Evolutionary conservation across 2,329 filamentous ascomycete genomes (phyloP).

Genomic region (Xylaria polymorpha): DNA sequence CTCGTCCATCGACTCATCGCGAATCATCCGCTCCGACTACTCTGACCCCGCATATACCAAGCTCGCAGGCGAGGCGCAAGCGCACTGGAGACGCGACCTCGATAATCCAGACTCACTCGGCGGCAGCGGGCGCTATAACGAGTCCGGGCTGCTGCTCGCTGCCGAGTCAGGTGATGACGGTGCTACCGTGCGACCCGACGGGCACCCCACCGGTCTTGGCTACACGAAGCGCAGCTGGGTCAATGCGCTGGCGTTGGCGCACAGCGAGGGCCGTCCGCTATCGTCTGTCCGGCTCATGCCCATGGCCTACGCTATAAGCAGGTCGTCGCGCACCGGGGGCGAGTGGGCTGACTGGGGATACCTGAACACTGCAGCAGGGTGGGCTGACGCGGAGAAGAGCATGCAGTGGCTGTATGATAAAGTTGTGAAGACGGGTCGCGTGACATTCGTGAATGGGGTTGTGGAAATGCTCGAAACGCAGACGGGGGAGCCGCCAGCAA

Average conservation of each 20-base stretch:
- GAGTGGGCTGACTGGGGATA: slow-evolving; percentile 75
- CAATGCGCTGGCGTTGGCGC: slow-evolving; percentile 67
- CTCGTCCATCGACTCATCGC: slow-evolving; percentile 71
- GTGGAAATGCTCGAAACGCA: slow-evolving; percentile 55
- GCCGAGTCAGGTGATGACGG: slow-evolving; percentile 56
- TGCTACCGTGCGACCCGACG: slow-evolving; percentile 48
- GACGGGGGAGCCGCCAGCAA: slow-evolving; percentile 47
- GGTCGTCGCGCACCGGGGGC: slow-evolving; percentile 60
- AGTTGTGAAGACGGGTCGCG: slow-evolving; percentile 65
- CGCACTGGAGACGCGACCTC: slow-evolving; percentile 72
- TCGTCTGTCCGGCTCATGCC: slow-evolving; percentile 60
- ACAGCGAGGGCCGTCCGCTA: slow-evolving; percentile 52
- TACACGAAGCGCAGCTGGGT: slow-evolving; percentile 71
- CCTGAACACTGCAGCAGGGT: slow-evolving; percentile 78
- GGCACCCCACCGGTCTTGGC: slow-evolving; percentile 60
- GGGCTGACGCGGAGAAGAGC: slow-evolving; percentile 79
- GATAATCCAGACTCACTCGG: slow-evolving; percentile 64
- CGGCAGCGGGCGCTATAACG: slow-evolving; percentile 73
- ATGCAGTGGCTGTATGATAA: slow-evolving; percentile 72
- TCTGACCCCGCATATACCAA: slow-evolving; percentile 79
- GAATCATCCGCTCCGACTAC: slow-evolving; percentile 81
- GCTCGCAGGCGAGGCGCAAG: slow-evolving; percentile 77
- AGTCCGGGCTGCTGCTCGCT: slow-evolving; percentile 75
- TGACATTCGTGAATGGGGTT: slow-evolving; percentile 65
- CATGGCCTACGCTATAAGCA: slow-evolving; percentile 57